phyloP scores from a whole-genome alignment of 78 protist species.

The Isochrysis galbana region DNA sequence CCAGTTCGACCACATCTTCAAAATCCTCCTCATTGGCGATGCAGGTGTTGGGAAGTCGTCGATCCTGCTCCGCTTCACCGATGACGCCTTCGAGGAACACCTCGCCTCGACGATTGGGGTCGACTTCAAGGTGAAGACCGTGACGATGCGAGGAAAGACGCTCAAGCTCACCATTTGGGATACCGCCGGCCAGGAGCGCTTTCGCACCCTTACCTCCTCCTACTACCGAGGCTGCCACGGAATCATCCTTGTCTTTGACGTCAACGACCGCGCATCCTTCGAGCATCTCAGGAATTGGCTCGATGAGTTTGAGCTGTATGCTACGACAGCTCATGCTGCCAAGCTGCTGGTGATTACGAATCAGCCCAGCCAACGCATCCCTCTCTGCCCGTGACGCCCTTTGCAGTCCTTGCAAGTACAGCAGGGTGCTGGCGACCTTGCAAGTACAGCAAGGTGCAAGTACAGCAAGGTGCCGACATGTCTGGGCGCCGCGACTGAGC shows the following conservation, averaged over 20 bases:
- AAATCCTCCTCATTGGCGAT: conserved; percentile 8
- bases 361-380: not conserved
- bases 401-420: no score
- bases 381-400: no score
- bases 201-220: conserved; percentile 67
- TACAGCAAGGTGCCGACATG: no score
- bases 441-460: no score
- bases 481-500: no score
- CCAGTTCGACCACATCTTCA: conserved; percentile 1
- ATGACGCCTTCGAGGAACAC: conserved; percentile 76
- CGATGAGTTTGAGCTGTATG: conserved; percentile 65
- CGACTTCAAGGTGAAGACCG: conserved; percentile 73
- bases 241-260: conserved; percentile 53
- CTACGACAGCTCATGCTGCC: not conserved
- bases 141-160: conserved; percentile 47
- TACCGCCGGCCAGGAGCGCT: conserved; percentile 87
- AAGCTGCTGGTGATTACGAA: not conserved
- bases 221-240: conserved; percentile 84
- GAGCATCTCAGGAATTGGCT: conserved; percentile 47
- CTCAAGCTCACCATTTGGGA: conserved; percentile 84
- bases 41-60: conserved; percentile 78
- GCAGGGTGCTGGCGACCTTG: no score
- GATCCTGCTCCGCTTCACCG: conserved; percentile 78
- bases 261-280: conserved; percentile 41
- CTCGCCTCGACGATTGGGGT: conserved; percentile 84